Evolutionary conservation across 1,284 basidiomycete genomes (phyloP), one percentile per base, ranked within the genome.

Genomic region (Spongispora temasekensis): DNA sequence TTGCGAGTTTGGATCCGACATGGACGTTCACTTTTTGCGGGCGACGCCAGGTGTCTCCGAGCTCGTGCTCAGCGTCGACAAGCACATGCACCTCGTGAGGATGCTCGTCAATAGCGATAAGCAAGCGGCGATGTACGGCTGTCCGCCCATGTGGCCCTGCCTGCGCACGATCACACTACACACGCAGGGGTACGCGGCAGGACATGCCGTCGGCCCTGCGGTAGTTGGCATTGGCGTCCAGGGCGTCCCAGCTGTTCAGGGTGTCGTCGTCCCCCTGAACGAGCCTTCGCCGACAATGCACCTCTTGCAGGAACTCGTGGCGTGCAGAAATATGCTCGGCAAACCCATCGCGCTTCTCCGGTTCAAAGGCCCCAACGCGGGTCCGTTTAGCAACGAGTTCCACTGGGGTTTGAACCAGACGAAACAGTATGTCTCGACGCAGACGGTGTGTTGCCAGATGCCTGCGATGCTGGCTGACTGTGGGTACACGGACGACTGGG

Each of bases 41-140:
- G 71, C 73, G 1, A 75, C 73, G 4, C 72, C 74, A 5, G 32
- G 61, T 37, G 34, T 73, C 25, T 61, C 67, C 5, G 68, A 75
- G 19, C 68, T 73, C 46, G 66, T 74, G 40, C 58, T 76, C 21
- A 70, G 69, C 30, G 62, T 76, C 15, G 74, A 73, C 54, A 72
- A 64, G 53, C 56, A 72, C 44, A 68, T 74, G 61, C 72, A 68
- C 19, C 67, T 73, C 46, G 31, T 76, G 1, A 68, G 73, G 54
- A 53, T 76, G 40, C 74, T 73, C 31, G 64, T 75, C 48, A 73
- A 73, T 13, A 75, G 73, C 44, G 74, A 76, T 54, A 73, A 76
- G 48, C 71, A 73, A 30, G 73, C 74, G 19, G 58, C 61, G 5
- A 68, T 73, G 54, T 60, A 67, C 13, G 72, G 67, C 1, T 72